phyloP scores from a whole-genome alignment of 805 yeast species.

The Brettanomyces anomalus region DNA sequence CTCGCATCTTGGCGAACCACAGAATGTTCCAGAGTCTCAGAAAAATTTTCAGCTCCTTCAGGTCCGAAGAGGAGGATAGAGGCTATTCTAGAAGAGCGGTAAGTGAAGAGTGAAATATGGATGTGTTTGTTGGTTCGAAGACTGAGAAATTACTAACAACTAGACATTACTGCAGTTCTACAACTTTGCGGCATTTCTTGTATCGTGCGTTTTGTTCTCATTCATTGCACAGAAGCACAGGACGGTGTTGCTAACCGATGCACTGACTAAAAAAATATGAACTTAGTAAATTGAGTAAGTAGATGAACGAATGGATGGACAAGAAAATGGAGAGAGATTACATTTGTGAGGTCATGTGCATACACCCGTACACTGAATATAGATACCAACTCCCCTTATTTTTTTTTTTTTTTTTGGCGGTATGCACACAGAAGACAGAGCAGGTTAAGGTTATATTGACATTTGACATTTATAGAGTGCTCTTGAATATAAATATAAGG shows the following conservation, averaged over 20 bases:
- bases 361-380: no score
- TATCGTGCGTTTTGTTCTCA: constrained; percentile 73
- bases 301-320: not conserved
- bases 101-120: constrained; percentile 14
- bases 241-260: not conserved
- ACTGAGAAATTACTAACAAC: constrained; percentile 2
- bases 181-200: constrained; percentile 70
- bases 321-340: not conserved
- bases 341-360: no score
- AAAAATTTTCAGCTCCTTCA: constrained; percentile 68
- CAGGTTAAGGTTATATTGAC: no score
- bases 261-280: not conserved
- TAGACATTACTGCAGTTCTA: constrained; percentile 38
- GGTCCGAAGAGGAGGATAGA: constrained; percentile 82
- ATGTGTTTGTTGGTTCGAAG: not conserved
- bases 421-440: no score
- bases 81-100: constrained; percentile 65
- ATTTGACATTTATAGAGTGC: no score
- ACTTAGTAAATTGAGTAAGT: no score
- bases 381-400: no score
- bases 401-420: no score
- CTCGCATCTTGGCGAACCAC: no score
- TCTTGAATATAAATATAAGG: no score
- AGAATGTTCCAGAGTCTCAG: constrained; percentile 70
- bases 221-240: constrained; percentile 57